phyloP scores from a whole-genome alignment of 1,139 yeast genomes.

The Lodderomyces parapsilosis region DNA sequence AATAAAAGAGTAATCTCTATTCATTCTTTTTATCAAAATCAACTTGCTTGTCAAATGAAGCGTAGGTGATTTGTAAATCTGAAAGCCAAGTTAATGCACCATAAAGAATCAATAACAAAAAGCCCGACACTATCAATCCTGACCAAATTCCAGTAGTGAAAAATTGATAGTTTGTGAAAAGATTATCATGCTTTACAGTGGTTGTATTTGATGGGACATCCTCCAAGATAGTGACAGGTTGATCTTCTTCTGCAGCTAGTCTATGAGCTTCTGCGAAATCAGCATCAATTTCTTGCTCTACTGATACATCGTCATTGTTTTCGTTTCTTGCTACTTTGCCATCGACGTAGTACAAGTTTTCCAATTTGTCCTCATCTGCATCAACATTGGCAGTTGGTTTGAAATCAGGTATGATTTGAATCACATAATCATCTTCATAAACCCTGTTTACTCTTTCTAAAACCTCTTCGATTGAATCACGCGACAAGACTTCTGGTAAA shows the following conservation, averaged over 20 bases:
- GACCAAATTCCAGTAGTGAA: slow-evolving; percentile 64
- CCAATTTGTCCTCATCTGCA: slow-evolving; percentile 7
- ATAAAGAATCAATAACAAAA: slow-evolving; percentile 50
- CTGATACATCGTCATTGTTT: slow-evolving; percentile 4
- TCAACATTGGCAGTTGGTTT: neutral
- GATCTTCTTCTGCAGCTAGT: slow-evolving; percentile 27
- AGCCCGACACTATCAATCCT: slow-evolving; percentile 56
- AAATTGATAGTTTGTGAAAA: slow-evolving; percentile 42
- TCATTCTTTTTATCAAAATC: slow-evolving; percentile 64
- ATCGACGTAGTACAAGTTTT: slow-evolving; percentile 21
- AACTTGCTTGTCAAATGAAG: slow-evolving; percentile 68
- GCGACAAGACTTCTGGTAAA: neutral
- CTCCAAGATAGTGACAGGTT: slow-evolving; percentile 21
- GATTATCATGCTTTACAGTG: slow-evolving; percentile 19
- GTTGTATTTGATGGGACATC: slow-evolving; percentile 11
- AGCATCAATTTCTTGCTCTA: slow-evolving; percentile 31
- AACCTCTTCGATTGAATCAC: neutral
- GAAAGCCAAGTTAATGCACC: slow-evolving; percentile 62
- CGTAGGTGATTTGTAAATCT: slow-evolving; percentile 64
- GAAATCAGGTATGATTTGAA: slow-evolving; percentile 3
- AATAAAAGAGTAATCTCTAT: slow-evolving; percentile 20
- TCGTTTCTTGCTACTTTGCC: slow-evolving; percentile 12
- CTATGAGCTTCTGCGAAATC: slow-evolving; percentile 36
- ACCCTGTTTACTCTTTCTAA: neutral
- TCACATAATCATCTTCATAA: neutral